phyloP scores from a whole-genome alignment of 1,139 yeast species.

The Meyerozyma guilliermondii region DNA sequence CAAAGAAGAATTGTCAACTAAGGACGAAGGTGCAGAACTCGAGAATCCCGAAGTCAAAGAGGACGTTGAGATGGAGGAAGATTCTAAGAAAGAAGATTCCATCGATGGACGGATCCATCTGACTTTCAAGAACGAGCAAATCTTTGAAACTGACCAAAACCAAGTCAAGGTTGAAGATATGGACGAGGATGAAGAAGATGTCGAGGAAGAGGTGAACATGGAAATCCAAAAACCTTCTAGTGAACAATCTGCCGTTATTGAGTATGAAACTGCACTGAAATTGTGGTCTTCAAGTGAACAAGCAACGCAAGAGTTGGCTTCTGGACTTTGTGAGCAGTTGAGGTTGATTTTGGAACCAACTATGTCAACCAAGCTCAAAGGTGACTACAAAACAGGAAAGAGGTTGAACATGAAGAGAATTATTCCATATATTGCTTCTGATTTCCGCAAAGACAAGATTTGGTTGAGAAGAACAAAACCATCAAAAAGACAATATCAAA shows the following conservation, averaged over 20 bases:
- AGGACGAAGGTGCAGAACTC: not conserved
- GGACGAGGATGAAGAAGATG: conserved; percentile 18
- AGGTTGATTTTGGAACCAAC: conserved; percentile 94
- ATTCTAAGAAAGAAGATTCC: conserved; percentile 14
- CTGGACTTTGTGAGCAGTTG: conserved; percentile 87
- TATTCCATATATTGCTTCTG: conserved; percentile 96
- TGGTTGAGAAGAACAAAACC: conserved; percentile 99
- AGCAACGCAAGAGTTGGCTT: conserved; percentile 80
- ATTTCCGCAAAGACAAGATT: conserved; percentile 94
- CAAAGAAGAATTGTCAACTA: conserved; percentile 10
- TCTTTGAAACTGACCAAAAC: conserved; percentile 2
- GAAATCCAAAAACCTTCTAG: not conserved
- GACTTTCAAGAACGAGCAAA: conserved; percentile 1
- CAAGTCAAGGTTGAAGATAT: conserved; percentile 26
- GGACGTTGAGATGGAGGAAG: conserved; percentile 19
- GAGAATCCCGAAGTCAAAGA: conserved; percentile 10
- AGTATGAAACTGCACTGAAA: conserved; percentile 62
- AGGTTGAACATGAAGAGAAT: conserved; percentile 95
- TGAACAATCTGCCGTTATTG: conserved; percentile 36
- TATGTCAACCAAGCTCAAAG: conserved; percentile 84
- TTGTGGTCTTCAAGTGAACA: conserved; percentile 81
- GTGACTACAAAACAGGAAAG: conserved; percentile 97
- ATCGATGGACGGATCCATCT: conserved; percentile 13
- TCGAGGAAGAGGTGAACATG: conserved; percentile 12
- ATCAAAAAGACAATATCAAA: conserved; percentile 93